phyloP scores from a whole-genome alignment of 139 green algal genomes.

The Zygnema circumcarinatum region DNA sequence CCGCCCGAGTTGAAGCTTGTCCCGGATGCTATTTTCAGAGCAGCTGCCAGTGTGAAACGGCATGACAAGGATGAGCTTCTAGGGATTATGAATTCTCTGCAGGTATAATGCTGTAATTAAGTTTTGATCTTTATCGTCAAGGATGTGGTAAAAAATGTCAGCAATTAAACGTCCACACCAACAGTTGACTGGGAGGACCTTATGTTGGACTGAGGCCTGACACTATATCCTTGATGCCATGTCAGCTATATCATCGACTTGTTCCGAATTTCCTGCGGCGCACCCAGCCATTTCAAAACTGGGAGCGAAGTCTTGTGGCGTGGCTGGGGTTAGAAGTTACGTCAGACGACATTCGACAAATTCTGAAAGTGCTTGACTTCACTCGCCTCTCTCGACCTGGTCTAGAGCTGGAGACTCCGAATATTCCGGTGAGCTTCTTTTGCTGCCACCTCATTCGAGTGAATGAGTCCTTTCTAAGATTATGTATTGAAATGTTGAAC shows the following conservation, averaged over 20 bases:
- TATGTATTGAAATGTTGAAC: too few species aligned
- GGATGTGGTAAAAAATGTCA: too few species aligned
- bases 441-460: too few species aligned
- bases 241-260: constrained; percentile 38
- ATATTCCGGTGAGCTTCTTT: not conserved
- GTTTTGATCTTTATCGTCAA: too few species aligned
- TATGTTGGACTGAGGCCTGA: too few species aligned
- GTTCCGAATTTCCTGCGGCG: constrained; percentile 29
- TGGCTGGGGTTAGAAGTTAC: constrained; percentile 32
- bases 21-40: constrained; percentile 16
- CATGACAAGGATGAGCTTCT: constrained; percentile 22
- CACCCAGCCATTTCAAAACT: not conserved
- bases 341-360: constrained; percentile 2
- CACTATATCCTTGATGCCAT: too few species aligned
- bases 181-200: too few species aligned
- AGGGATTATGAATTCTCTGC: not conserved
- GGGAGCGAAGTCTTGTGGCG: constrained; percentile 22
- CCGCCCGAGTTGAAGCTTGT: constrained; percentile 14
- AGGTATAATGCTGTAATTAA: constrained; percentile 17
- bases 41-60: not conserved
- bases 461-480: too few species aligned
- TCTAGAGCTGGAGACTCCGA: not conserved
- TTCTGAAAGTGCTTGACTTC: constrained; percentile 26
- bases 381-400: not conserved
- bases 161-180: too few species aligned